Base-by-base conservation (phyloP, 2,329 filamentous ascomycete genomes). In the Aspergillus terreus region DNA sequence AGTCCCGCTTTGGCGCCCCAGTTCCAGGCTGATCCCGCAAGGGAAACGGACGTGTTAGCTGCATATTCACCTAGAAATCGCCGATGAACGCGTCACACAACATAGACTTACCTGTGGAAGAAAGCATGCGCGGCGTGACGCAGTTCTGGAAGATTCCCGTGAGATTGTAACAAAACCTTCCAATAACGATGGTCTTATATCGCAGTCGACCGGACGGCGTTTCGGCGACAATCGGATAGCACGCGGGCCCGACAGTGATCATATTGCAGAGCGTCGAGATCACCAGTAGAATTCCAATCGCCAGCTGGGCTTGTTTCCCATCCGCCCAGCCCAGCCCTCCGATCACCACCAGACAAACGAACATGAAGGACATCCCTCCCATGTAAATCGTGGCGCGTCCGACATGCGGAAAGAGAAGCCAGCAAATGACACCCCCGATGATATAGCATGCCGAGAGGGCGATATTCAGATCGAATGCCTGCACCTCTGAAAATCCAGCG, bases 261-360 rank as follows among this genome's bases (percentile, higher is more conserved):
- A 78, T 78, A 63, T 82, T 82, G 14, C 77, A 67, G 43, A 81
- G 77, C 0, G 76, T 81, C 53, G 76, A 81, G 32, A 79, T 63
- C 43, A 82, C 72, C 7, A 82, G 68, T 52, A 82, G 60, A 27
- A 71, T 62, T 1, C 68, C 71, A 12, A 74, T 59, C 2, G 70
- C 71, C 30, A 67, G 32, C 46, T 68, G 53, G 3, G 61, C 48
- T 30, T 58, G 30, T n/a, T 51, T 57, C 21, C 56, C 49, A 4
- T 52, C 33, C 2, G 58, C 52, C 47, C 62, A 67, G 11, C 66
- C 64, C 1, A 71, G 64, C 4, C 61, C 63, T 3, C 70, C 70
- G 15, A 72, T 71, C 15, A 61, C 59, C 10, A 71, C 44, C 4
- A 74, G 67, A 27, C 68, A 68, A 38, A 67, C 57, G 48, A 75